Conservation (phyloP, 164 flowering plant genomes). For the Protea cynaroides region DNA sequence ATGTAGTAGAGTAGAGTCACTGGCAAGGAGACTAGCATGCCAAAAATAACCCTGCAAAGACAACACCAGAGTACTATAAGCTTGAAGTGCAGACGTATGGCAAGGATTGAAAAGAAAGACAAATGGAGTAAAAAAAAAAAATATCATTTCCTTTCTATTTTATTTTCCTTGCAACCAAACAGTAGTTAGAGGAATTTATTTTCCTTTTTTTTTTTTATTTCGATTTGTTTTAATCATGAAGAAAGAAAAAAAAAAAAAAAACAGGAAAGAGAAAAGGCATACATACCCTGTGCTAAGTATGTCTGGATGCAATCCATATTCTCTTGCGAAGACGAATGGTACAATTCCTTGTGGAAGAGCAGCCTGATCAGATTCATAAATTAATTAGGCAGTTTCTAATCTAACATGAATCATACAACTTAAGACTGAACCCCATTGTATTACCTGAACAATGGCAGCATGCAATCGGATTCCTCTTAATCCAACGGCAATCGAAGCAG, state of each 20-base stretch:
- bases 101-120: no score
- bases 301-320: conserved; percentile 62
- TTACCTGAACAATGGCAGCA: conserved; percentile 60
- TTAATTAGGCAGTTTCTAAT: neutral
- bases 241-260: neutral
- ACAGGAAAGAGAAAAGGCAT: conserved; percentile 4
- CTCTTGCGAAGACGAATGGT: conserved; percentile 67
- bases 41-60: conserved; percentile 61
- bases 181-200: no score
- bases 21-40: conserved; percentile 63
- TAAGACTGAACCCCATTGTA: no score
- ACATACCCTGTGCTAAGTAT: conserved; percentile 66
- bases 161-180: no score
- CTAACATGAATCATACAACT: neutral
- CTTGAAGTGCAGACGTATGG: neutral
- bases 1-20: conserved; percentile 64
- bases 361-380: conserved; percentile 27
- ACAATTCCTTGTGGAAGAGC: conserved; percentile 74
- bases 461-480: conserved; percentile 39
- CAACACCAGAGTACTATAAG: conserved; percentile 1
- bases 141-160: no score
- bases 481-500: conserved; percentile 49
- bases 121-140: neutral
- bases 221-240: no score
- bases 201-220: no score